Evolutionary conservation across 805 yeast genomes (phyloP).

Genomic region (Cyberlindnera xishuangbannaensis): DNA sequence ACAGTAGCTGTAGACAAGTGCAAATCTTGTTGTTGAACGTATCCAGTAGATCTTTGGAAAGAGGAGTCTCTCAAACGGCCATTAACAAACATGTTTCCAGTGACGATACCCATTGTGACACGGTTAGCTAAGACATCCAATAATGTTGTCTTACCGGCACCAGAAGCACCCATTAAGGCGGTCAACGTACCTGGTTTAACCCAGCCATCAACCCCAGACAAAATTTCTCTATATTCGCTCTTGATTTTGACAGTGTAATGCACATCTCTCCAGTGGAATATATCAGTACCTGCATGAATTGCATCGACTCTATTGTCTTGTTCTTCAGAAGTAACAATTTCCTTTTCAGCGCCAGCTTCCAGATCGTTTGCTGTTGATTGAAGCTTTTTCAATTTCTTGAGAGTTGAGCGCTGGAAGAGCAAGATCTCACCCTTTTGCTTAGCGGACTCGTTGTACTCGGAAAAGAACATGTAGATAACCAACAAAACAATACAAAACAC

Average conservation of each 20-base stretch:
- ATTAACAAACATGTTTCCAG: slow-evolving; percentile 63
- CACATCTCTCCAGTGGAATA: slow-evolving; percentile 75
- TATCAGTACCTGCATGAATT: slow-evolving; percentile 36
- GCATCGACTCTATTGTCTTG: slow-evolving; percentile 22
- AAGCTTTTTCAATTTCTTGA: slow-evolving; percentile 41
- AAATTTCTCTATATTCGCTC: slow-evolving; percentile 51
- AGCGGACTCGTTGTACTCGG: slow-evolving; percentile 56
- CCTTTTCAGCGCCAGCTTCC: slow-evolving; percentile 26
- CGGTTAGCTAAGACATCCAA: slow-evolving; percentile 67
- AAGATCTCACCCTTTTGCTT: slow-evolving; percentile 68
- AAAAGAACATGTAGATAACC: slow-evolving; percentile 42
- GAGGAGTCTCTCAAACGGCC: slow-evolving; percentile 55
- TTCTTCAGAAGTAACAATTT: slow-evolving; percentile 22
- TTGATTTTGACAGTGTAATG: slow-evolving; percentile 65
- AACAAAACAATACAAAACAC: slow-evolving; percentile 54
- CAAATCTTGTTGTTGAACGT: slow-evolving; percentile 73
- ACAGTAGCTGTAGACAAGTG: slow-evolving; percentile 63
- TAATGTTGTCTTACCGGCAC: slow-evolving; percentile 77
- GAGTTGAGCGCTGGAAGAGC: slow-evolving; percentile 47
- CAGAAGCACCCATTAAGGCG: slow-evolving; percentile 73
- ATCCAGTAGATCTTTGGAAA: slow-evolving; percentile 50
- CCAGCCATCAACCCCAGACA: slow-evolving; percentile 71
- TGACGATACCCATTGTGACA: slow-evolving; percentile 62
- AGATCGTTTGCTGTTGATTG: slow-evolving; percentile 25
- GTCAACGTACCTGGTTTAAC: slow-evolving; percentile 79